Conservation (phyloP, 495 filamentous ascomycete species). For the Penicillium atrosanguineum region DNA sequence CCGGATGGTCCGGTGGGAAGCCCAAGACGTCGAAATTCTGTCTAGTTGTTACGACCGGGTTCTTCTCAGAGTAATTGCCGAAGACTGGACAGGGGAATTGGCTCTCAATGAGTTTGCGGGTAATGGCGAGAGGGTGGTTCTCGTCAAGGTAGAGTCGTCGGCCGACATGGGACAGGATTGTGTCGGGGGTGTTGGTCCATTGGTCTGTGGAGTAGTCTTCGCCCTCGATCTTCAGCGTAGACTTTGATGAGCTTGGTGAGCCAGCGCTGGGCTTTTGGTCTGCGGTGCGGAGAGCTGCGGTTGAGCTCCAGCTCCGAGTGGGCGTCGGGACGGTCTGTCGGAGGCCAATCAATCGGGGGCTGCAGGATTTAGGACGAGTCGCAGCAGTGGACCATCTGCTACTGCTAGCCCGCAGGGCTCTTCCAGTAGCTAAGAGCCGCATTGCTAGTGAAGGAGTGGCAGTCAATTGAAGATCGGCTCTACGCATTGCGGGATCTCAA, state of each 20-base stretch:
- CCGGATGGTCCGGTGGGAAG: conserved; percentile 86
- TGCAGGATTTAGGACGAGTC: conserved; percentile 23
- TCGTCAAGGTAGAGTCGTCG: conserved; percentile 80
- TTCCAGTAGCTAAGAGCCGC: conserved; percentile 45
- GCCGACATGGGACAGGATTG: conserved; percentile 68
- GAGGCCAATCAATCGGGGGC: conserved; percentile 24
- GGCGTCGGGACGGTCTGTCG: conserved; percentile 12
- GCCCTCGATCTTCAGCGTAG: conserved; percentile 61
- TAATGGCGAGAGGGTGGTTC: conserved; percentile 88
- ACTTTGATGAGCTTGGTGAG: conserved; percentile 13
- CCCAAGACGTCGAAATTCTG: conserved; percentile 95
- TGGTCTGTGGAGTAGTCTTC: conserved; percentile 64
- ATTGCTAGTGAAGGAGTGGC: conserved; percentile 23
- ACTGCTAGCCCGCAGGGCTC: conserved; percentile 42
- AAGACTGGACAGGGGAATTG: conserved; percentile 73
- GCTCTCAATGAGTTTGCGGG: conserved; percentile 87
- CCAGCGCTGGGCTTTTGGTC: conserved; percentile 11
- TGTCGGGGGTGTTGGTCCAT: conserved; percentile 82
- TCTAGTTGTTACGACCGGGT: conserved; percentile 78
- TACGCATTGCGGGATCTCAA: conserved; percentile 9
- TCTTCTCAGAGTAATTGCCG: conserved; percentile 71
- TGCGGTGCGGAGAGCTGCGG: conserved; percentile 26
- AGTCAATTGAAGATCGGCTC: not conserved
- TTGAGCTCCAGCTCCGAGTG: conserved; percentile 37
- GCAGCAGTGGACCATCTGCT: conserved; percentile 38